Evolutionary conservation across 352 stramenopile genomes (phyloP).

Genomic region (Globisporangium emineosum): DNA sequence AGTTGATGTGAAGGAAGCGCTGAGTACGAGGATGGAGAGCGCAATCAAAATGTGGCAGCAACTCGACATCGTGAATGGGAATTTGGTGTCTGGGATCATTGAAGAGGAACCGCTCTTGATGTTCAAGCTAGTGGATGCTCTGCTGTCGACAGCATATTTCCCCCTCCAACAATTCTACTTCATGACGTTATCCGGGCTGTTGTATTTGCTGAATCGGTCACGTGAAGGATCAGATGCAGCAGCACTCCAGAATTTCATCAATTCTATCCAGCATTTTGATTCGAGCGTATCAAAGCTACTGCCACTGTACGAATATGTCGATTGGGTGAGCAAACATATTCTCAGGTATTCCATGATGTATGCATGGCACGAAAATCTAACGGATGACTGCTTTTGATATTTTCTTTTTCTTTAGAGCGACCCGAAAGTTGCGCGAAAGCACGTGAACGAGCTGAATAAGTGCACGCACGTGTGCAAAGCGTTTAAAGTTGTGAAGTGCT

Average conservation of each 20-base stretch:
- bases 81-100: slow-evolving; percentile 24
- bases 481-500: slow-evolving; percentile 33
- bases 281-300: slow-evolving; percentile 31
- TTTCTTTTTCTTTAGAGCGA: slow-evolving; percentile 13
- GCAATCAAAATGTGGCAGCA: slow-evolving; percentile 36
- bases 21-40: slow-evolving; percentile 37
- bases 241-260: slow-evolving; percentile 8
- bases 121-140: slow-evolving; percentile 35
- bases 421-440: slow-evolving; percentile 15
- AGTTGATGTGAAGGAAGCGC: slow-evolving; percentile 29
- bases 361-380: not conserved
- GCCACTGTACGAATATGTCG: slow-evolving; percentile 29
- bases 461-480: slow-evolving; percentile 18
- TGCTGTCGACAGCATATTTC: slow-evolving; percentile 55
- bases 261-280: slow-evolving; percentile 23
- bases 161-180: slow-evolving; percentile 64
- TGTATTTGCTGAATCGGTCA: slow-evolving; percentile 31
- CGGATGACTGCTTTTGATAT: not conserved
- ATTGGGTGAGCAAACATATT: slow-evolving; percentile 32
- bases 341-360: not conserved
- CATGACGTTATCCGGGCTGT: slow-evolving; percentile 40
- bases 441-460: slow-evolving; percentile 31
- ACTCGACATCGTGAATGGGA: slow-evolving; percentile 23
- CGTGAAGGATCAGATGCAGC: not conserved
- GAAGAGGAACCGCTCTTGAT: slow-evolving; percentile 23